These are phyloP conservation scores for Huntiella savannae DNA, from an alignment of 2,329 filamentous ascomycete species.

Conservation along the genomic window DNA sequence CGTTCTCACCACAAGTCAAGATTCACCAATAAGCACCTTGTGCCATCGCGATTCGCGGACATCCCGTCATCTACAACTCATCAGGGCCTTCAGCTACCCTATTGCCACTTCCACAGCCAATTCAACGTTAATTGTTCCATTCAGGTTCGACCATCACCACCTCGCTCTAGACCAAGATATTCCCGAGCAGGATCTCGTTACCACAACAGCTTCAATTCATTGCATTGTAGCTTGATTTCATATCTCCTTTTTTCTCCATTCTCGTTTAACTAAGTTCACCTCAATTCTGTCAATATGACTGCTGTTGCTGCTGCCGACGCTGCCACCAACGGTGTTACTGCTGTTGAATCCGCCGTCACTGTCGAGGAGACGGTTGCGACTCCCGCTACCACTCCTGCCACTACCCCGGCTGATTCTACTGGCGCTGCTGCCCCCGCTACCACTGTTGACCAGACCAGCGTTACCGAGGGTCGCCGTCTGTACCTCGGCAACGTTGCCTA, in stretches of 20 bases:
- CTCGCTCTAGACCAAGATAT: conserved; percentile 10
- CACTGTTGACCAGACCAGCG: conserved; percentile 64
- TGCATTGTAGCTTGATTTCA: background rate
- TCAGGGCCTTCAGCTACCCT: conserved; percentile 91
- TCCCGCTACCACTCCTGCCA: conserved; percentile 6
- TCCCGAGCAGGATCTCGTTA: conserved; percentile 11
- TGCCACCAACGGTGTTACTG: conserved; percentile 16
- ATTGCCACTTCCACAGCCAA: conserved; percentile 20
- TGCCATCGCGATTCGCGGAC: conserved; percentile 19
- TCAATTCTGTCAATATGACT: conserved; percentile 56
- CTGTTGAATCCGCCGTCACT: conserved; percentile 61
- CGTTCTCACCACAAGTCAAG: conserved; percentile 23
- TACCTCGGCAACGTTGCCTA: conserved; percentile 99
- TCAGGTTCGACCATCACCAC: conserved; percentile 11
- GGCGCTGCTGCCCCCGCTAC: conserved; percentile 39
- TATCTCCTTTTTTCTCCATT: conserved; percentile 1
- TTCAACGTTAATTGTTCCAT: conserved; percentile 11
- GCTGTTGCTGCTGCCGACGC: conserved; percentile 23
- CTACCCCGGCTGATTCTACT: conserved; percentile 39
- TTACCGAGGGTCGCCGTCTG: conserved; percentile 94
- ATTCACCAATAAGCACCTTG: conserved; percentile 12
- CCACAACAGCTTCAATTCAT: conserved; percentile 2
- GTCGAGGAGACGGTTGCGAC: conserved; percentile 13
- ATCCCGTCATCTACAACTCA: conserved; percentile 26
- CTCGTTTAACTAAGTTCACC: background rate